These are phyloP conservation scores for Trichocladium antarcticum DNA, from an alignment of 495 filamentous ascomycete species.

Conservation along the genomic window DNA sequence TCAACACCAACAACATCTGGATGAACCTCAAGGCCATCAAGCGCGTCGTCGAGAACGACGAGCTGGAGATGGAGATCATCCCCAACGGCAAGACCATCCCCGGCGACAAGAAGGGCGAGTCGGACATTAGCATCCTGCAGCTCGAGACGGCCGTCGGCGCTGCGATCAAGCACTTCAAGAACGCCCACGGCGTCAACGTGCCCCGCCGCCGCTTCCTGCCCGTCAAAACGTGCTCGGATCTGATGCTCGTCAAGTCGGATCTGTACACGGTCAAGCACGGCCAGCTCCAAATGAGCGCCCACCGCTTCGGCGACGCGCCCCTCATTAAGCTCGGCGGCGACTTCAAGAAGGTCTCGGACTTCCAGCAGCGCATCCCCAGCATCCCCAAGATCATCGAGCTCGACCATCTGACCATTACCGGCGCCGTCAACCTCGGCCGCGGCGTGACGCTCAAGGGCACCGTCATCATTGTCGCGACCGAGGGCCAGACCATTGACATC, in stretches of 20 bases:
- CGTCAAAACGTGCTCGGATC: slow-evolving; percentile 98
- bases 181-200: slow-evolving; percentile 98
- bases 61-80: slow-evolving; percentile 99
- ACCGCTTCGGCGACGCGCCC: slow-evolving; percentile 94
- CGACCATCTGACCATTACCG: slow-evolving; percentile 95
- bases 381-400: slow-evolving; percentile 98
- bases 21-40: slow-evolving; percentile 96
- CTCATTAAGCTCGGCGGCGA: slow-evolving; percentile 97
- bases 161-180: slow-evolving; percentile 96
- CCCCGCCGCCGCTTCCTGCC: slow-evolving; percentile 95
- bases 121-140: slow-evolving; percentile 93
- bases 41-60: slow-evolving; percentile 96
- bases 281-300: slow-evolving; percentile 89
- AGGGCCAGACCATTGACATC: slow-evolving; percentile 95
- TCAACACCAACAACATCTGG: slow-evolving; percentile 99
- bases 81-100: slow-evolving; percentile 97
- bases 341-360: slow-evolving; percentile 99
- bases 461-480: slow-evolving; percentile 98
- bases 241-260: slow-evolving; percentile 99
- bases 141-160: slow-evolving; percentile 97
- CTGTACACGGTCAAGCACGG: slow-evolving; percentile 99
- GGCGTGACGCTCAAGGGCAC: slow-evolving; percentile 95
- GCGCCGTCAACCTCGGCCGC: slow-evolving; percentile 88
- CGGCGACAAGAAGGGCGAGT: slow-evolving; percentile 98
- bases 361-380: slow-evolving; percentile 91